These are phyloP conservation scores for Penicillium sp. DNA, from an alignment of 2,329 filamentous ascomycete genomes.

Conservation along the genomic window DNA sequence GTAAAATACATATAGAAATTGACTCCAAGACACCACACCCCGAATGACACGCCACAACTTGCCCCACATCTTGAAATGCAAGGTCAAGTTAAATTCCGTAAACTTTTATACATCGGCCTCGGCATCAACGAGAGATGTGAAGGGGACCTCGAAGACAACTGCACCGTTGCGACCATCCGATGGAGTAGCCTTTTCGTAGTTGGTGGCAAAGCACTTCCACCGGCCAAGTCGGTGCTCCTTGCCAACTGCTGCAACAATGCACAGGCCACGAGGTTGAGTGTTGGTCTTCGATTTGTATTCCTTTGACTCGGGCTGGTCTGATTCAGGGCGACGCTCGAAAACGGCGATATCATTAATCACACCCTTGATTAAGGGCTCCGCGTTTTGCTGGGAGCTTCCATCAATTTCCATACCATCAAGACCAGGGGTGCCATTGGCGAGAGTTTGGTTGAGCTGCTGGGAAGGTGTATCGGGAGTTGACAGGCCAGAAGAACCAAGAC, in stretches of 20 bases:
- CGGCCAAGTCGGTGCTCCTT: constrained; percentile 83
- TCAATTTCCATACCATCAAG: constrained; percentile 24
- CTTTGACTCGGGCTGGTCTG: constrained; percentile 18
- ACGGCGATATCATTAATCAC: constrained; percentile 86
- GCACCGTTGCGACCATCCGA: constrained; percentile 72
- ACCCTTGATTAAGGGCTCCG: constrained; percentile 60
- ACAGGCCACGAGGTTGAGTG: constrained; percentile 62
- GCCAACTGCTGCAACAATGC: constrained; percentile 80
- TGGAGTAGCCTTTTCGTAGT: constrained; percentile 33
- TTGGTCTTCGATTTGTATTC: constrained; percentile 33
- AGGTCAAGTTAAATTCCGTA: constrained; percentile 1
- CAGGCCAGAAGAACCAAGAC: constrained; percentile 29
- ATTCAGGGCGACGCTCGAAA: constrained; percentile 69
- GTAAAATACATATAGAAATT: constrained; percentile 19
- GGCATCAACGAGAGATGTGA: constrained; percentile 23
- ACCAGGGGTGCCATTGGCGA: constrained; percentile 32
- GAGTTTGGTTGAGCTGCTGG: constrained; percentile 35
- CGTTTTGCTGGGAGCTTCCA: constrained; percentile 16
- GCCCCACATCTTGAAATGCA: constrained; percentile 11
- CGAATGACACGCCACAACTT: not conserved
- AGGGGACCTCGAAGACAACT: constrained; percentile 81
- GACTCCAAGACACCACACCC: constrained; percentile 25
- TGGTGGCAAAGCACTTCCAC: constrained; percentile 62
- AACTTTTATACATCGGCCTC: constrained; percentile 25
- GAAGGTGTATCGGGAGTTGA: constrained; percentile 30